Evolutionary conservation across 345 rosid genomes (phyloP), one percentile per base, ranked within the genome.

Genomic region (Citrus trifoliata): DNA sequence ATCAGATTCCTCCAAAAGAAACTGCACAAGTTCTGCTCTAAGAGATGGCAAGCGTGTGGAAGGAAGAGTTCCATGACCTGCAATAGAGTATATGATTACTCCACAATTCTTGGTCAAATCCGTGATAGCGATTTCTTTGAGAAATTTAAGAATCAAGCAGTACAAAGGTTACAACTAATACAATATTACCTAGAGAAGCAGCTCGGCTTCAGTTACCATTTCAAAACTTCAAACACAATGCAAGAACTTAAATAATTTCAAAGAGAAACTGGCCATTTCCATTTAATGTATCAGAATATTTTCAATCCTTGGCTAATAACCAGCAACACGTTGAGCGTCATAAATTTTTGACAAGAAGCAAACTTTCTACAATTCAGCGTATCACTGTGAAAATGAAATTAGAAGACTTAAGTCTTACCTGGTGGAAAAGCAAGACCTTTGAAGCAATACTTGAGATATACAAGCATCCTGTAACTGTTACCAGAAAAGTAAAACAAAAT

Each of bases 401-500:
- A 63, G 10, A 63, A 56, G 16, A 35, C 7, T 67, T 48, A 51
- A 84, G 62, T n/a, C 83, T 77, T 86, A 96, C 98, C 99, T 83
- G 98, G 98, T 65, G 99, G 98, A 87, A 94, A 94, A 82, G 99
- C 93, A 82, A 93, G 90, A 84, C 99, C 99, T 32, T 88, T 82
- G 84, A 96, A 96, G 91, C 99, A 94, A 83, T 96, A 91, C 87
- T 94, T 96, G 71, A 96, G 83, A 86, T 94, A 94, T 80, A 96
- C 97, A 84, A 96, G 99, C 97, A 94, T 93, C 92, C 95, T 90
- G 89, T 94, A 94, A 88, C 99, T 96, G 95, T 81, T 83, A 74
- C 81, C 70, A 77, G 62, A 72, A 82, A 25, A 80, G 62, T 33
- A 37, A 72, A 22, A 67, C 12, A 19, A 67, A 40, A 58, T 2